Evolutionary conservation across 148 eudicot species (phyloP), one percentile per base, ranked within the genome.

Genomic region (Chenopodium formosanum): DNA sequence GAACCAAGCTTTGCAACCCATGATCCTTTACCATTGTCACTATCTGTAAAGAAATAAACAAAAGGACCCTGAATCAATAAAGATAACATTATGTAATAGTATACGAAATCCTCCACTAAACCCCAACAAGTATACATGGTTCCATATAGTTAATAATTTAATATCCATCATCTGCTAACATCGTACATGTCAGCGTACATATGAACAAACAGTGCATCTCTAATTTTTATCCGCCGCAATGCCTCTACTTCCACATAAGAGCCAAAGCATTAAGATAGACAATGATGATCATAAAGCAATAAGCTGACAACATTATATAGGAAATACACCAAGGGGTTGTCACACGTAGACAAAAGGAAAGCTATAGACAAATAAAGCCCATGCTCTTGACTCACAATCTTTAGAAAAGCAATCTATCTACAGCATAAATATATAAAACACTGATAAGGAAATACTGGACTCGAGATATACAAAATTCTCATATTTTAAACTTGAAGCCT

Each of bases 1-100:
- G 93, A 92, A 47, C 98, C 98, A 74, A 96, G 91, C 85, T 87
- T 92, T 80, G 85, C 94, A 78, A 87, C 85, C 97, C 92, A 94
- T 83, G 91, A 86, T 81, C 86, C 87, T 87, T 87, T 90, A 76
- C 79, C 87, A 60, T 53, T 66, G 53, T 83, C 87, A 82, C 84
- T 81, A 88, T 90, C 98, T 94, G 91, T 60, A 84, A 65, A 71
- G 67, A 69, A 66, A 40, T 40, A 48, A 48, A 23, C 70, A 67
- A 50, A 71, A 20, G 67, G 68, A 31, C 67, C 12, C 56, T 77
- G 31, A 64, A 75, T 40, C 29, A 75, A 70, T 44, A 66, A 31
- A 76, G 34, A 50, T 68, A 20, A 44, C 40, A 64, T 69, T 67
- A 69, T 67, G 34, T 75, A 71, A 4, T n/a, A 80, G 52, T 40